These are phyloP conservation scores for Maudiozyma turicensis DNA, from an alignment of 805 yeast genomes.

Conservation along the genomic window DNA sequence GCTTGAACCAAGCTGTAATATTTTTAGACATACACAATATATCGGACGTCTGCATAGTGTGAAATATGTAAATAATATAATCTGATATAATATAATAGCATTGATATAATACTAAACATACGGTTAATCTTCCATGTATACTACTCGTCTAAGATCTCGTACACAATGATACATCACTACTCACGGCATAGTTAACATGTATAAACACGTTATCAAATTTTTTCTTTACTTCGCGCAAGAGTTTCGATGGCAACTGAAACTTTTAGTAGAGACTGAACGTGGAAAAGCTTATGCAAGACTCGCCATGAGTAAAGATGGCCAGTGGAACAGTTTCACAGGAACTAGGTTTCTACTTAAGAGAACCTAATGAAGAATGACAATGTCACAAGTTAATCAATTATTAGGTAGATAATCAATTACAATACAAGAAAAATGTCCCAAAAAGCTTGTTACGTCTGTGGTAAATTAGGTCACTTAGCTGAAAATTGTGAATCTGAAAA, in stretches of 20 bases:
- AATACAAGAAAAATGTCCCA: conserved; percentile 32
- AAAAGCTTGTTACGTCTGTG: conserved; percentile 87
- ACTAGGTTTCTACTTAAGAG: no score
- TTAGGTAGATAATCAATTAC: not conserved
- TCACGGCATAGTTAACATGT: not conserved
- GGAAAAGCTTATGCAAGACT: no score
- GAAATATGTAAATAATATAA: no score
- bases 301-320: no score
- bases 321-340: not conserved
- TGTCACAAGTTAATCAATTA: not conserved
- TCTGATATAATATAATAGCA: no score
- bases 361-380: no score
- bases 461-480: conserved; percentile 85
- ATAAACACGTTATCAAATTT: not conserved
- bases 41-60: no score
- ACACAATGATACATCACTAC: not conserved
- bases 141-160: no score
- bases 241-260: not conserved
- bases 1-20: not conserved
- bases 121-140: no score
- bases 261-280: no score
- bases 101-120: no score
- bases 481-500: conserved; percentile 82
- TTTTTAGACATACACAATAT: no score
- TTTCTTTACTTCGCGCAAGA: not conserved